Conservation (phyloP, 192 early-diverging fungal genomes). For the Rhizoclosmatium sp. region DNA sequence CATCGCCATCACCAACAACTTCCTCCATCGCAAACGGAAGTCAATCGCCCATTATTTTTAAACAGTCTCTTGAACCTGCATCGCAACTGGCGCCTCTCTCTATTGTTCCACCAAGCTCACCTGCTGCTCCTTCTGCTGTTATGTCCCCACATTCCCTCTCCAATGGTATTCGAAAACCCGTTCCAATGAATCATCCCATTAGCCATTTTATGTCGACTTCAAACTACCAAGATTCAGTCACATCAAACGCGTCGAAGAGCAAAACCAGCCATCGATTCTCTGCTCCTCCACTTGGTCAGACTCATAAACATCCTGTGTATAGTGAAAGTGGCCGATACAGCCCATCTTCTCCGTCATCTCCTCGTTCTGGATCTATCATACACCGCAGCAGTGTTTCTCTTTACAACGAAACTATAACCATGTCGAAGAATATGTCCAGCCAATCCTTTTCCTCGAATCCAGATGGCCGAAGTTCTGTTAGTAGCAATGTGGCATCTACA, state of each 20-base stretch:
- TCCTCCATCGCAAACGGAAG: neutral
- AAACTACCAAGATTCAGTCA: neutral
- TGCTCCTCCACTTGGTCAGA: neutral
- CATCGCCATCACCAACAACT: neutral
- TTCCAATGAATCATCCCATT: constrained; percentile 20
- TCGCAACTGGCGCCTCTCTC: neutral
- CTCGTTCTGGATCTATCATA: constrained; percentile 15
- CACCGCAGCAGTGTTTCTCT: constrained; percentile 32
- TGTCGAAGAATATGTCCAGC: neutral
- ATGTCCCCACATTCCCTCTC: neutral
- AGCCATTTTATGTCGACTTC: constrained; percentile 11
- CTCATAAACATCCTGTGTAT: neutral
- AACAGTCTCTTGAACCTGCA: constrained; percentile 1
- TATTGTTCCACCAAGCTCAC: neutral
- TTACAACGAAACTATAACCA: constrained; percentile 2
- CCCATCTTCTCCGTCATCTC: constrained; percentile 6
- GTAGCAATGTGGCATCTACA: neutral
- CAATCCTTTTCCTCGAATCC: neutral
- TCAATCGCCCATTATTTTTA: neutral
- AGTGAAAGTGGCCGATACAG: neutral
- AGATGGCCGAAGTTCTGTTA: neutral
- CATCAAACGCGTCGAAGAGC: neutral
- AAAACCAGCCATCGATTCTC: neutral
- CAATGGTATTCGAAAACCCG: constrained; percentile 14
- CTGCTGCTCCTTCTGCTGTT: neutral